Conservation (phyloP, 176 grass and related monocot species). For the Avena eriantha region DNA sequence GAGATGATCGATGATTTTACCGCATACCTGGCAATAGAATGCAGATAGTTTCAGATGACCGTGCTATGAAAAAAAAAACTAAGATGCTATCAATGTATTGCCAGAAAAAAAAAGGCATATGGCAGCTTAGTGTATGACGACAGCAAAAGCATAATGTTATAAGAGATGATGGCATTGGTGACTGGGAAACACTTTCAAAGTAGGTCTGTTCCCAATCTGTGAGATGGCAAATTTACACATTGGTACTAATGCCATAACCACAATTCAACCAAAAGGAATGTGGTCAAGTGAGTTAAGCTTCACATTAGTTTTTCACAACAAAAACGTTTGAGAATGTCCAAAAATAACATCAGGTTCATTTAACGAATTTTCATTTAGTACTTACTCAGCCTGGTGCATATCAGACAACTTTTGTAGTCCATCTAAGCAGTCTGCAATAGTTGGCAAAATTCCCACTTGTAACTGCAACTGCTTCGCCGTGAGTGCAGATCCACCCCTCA, state of each 20-base stretch:
- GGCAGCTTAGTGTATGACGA: neutral
- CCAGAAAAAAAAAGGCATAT: neutral
- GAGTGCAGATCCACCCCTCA: conserved; percentile 60
- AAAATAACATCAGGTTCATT: neutral
- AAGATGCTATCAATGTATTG: neutral
- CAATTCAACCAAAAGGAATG: neutral
- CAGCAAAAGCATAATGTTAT: neutral
- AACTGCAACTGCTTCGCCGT: conserved; percentile 65
- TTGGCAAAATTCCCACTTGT: conserved; percentile 73
- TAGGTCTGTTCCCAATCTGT: neutral
- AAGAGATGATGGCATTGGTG: neutral
- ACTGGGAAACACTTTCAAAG: neutral
- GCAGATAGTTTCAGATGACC: conserved; percentile 4
- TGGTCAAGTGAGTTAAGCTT: neutral
- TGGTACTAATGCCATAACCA: too few species aligned
- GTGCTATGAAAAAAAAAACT: neutral
- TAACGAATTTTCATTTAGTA: conserved; percentile 18
- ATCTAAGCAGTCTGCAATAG: conserved; percentile 68
- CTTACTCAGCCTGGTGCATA: conserved; percentile 82
- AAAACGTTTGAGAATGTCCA: neutral
- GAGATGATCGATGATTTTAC: conserved; percentile 69
- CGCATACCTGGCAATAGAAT: conserved; percentile 55
- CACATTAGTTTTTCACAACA: neutral
- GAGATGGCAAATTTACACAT: neutral
- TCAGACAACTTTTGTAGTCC: conserved; percentile 59